Conservation (phyloP, 2,329 filamentous ascomycete species). For the Aspergillus terreus region DNA sequence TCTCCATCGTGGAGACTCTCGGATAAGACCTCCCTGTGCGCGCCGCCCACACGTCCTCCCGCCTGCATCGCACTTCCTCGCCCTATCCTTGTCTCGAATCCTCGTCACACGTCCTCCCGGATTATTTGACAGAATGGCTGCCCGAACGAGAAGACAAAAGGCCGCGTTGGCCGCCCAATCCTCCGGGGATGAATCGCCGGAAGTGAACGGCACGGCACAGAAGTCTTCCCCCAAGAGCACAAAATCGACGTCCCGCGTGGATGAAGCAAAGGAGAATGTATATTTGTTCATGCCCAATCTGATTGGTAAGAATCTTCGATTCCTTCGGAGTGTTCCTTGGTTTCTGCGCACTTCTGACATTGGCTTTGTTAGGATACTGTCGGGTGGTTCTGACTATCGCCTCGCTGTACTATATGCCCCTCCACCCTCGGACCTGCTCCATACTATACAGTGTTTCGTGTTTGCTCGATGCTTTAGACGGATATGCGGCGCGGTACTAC, state of each 20-base stretch:
- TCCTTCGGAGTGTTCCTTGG: neutral
- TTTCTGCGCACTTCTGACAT: neutral
- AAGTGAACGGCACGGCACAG: slow-evolving; percentile 27
- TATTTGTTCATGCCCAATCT: slow-evolving; percentile 80
- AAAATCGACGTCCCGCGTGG: slow-evolving; percentile 18
- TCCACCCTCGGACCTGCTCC: slow-evolving; percentile 94
- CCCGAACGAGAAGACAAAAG: slow-evolving; percentile 39
- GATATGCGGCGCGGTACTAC: slow-evolving; percentile 80
- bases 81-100: neutral
- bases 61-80: neutral
- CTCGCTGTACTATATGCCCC: slow-evolving; percentile 97
- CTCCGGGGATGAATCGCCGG: slow-evolving; percentile 28
- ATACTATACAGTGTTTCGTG: slow-evolving; percentile 85
- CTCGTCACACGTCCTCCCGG: neutral
- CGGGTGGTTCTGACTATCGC: slow-evolving; percentile 79
- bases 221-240: slow-evolving; percentile 32
- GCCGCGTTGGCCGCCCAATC: slow-evolving; percentile 27
- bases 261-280: slow-evolving; percentile 63
- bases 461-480: slow-evolving; percentile 90
- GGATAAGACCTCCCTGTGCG: slow-evolving; percentile 6
- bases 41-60: neutral
- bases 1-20: neutral
- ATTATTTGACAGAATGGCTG: slow-evolving; percentile 27
- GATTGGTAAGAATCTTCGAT: slow-evolving; percentile 57
- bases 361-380: slow-evolving; percentile 59